A percentile compares a stretch with the other conserved stretches of the same genome.
phyloP scores from a whole-genome alignment of 257 asterid genomes.

The Nicotiana undulata region DNA sequence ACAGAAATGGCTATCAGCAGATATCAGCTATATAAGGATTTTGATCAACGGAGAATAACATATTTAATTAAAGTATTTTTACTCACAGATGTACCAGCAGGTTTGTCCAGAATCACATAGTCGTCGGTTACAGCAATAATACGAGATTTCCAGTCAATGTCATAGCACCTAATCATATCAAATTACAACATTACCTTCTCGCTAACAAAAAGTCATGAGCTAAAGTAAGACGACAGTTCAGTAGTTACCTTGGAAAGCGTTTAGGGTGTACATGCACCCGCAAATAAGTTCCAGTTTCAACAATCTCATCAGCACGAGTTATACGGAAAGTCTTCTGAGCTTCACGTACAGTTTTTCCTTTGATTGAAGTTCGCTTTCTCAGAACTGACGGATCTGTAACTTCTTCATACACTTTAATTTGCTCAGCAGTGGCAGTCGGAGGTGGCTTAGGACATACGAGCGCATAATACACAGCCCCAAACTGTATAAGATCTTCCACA shows the following conservation, averaged over 20 bases:
- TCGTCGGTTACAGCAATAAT: constrained; percentile 61
- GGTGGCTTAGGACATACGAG: constrained; percentile 96
- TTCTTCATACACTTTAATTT: constrained; percentile 51
- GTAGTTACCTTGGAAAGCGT: constrained; percentile 80
- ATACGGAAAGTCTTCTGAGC: constrained; percentile 85
- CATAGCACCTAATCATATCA: constrained; percentile 64
- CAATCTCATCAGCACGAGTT: constrained; percentile 48
- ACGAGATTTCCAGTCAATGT: constrained; percentile 91
- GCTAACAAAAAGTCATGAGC: neutral
- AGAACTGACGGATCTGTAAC: constrained; percentile 67
- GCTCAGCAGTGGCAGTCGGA: constrained; percentile 66
- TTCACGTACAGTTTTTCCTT: constrained; percentile 83
- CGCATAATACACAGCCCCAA: constrained; percentile 89
- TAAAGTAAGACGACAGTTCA: neutral
- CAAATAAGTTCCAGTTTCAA: constrained; percentile 88
- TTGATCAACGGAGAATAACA: neutral
- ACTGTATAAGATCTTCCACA: constrained; percentile 89
- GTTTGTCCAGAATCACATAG: constrained; percentile 85
- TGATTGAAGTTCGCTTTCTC: constrained; percentile 57
- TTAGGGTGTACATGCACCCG: constrained; percentile 95
- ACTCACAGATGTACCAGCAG: constrained; percentile 98
- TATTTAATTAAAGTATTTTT: neutral
- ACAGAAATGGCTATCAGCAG: neutral
- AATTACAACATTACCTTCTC: constrained; percentile 1
- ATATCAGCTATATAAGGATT: neutral